Evolutionary conservation across 768 basidiomycete genomes (phyloP).

Genomic region (Suillus americanus): DNA sequence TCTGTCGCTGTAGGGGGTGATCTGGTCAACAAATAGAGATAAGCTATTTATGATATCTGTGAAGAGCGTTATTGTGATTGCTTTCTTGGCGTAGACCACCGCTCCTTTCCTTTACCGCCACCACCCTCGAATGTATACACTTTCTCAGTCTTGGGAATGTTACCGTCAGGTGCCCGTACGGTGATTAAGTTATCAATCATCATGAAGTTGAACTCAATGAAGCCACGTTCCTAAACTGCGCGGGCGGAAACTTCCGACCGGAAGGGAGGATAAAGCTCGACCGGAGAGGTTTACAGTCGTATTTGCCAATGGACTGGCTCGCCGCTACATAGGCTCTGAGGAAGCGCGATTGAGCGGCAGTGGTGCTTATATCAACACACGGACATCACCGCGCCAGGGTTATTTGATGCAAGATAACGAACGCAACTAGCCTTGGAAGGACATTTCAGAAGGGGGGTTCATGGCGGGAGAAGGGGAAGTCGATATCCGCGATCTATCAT

Average conservation of each 20-base stretch:
- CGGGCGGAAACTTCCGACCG: conserved; percentile 34
- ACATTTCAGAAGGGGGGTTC: conserved; percentile 3
- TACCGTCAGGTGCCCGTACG: conserved; percentile 35
- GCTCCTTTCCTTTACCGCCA: conserved; percentile 43
- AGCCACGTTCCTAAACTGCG: conserved; percentile 45
- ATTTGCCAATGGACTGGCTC: conserved; percentile 31
- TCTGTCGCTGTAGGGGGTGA: not conserved
- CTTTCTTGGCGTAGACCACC: conserved; percentile 42
- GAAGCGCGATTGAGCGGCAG: conserved; percentile 39
- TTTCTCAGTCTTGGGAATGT: conserved; percentile 40
- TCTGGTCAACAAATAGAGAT: not conserved
- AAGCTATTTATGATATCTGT: not conserved
- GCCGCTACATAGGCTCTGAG: conserved; percentile 16
- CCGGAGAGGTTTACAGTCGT: conserved; percentile 31
- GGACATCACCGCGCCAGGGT: conserved; percentile 42
- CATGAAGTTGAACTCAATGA: conserved; percentile 41
- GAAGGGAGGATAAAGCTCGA: conserved; percentile 37
- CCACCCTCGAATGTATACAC: conserved; percentile 37
- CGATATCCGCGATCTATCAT: conserved; percentile 61
- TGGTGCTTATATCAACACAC: conserved; percentile 39
- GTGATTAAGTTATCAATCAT: conserved; percentile 46
- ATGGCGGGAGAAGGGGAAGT: conserved; percentile 12
- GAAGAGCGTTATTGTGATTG: not conserved
- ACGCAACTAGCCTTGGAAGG: conserved; percentile 44
- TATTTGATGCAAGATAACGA: conserved; percentile 45